Evolutionary conservation across 1,284 basidiomycete genomes (phyloP), one percentile per base, ranked within the genome.

Genomic region (Leccinum angustisporum): DNA sequence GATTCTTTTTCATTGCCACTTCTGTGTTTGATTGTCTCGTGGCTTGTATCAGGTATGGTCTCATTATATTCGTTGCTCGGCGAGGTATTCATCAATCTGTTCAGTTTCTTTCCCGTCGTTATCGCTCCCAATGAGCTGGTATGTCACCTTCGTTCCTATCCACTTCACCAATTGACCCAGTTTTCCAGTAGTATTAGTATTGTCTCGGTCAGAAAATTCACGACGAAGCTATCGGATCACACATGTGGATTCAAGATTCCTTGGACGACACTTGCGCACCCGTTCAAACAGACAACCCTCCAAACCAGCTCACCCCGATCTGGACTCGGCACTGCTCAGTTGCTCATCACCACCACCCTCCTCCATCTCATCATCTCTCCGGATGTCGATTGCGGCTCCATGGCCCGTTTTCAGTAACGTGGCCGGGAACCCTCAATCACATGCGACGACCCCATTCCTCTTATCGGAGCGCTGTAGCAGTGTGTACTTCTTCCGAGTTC

Each of bases 251-350:
- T 62, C 62, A 21, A 58, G 6, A 21, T 27, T 65, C 66, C 61
- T 58, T 65, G 10, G 57, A 61, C 68, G 57, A 67, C 57, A 56
- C 33, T 50, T 58, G 43, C 53, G 14, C 56, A 68, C 27, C n/a
- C 53, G 25, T 40, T 10, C 38, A 55, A 69, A 54, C 60, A 61
- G 54, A 61, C 66, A 16, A 61, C 60, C 18, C 57, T 66, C 27
- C 58, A 60, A 59, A 57, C 63, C 57, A 56, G 60, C 62, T 66
- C 62, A 60, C 67, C 66, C 7, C 52, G 63, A 61, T 48, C 53
- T 53, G 25, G 52, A 59, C 57, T 63, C 7, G 60, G 57, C 63
- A 57, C 54, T 57, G 59, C 63, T 63, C 66, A 25, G 52, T 54
- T 40, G 1, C 38, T 30, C 25, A n/a, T 25, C 18, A 21, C 18